Conservation (phyloP, 306 rosid species). For the Potentilla sterilis region DNA sequence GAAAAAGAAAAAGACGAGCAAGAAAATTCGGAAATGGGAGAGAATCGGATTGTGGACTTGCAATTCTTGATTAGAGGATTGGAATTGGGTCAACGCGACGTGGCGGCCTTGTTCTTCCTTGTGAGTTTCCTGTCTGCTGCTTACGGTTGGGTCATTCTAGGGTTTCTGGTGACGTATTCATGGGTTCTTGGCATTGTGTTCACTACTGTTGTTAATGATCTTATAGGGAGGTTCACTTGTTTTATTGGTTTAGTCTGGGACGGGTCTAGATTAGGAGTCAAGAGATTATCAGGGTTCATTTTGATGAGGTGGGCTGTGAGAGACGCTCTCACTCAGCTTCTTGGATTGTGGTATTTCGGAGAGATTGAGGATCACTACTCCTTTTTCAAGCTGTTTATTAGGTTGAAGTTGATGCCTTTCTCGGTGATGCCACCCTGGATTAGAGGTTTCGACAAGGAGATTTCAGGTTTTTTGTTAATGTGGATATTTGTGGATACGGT, state of each 20-base stretch:
- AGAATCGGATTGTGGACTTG: constrained; percentile 47
- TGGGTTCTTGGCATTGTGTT: constrained; percentile 87
- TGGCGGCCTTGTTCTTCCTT: constrained; percentile 60
- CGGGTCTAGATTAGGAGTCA: constrained; percentile 84
- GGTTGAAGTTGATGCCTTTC: constrained; percentile 96
- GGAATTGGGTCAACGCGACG: constrained; percentile 75
- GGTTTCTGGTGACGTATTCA: constrained; percentile 78
- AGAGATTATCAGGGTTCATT: constrained; percentile 91
- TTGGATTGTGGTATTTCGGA: constrained; percentile 93
- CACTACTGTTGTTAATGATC: constrained; percentile 63
- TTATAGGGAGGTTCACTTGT: constrained; percentile 64
- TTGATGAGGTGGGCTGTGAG: constrained; percentile 96
- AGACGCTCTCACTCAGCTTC: constrained; percentile 92
- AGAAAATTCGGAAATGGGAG: constrained; percentile 24
- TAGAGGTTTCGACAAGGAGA: constrained; percentile 80
- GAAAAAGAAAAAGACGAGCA: constrained; percentile 33
- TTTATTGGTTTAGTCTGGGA: constrained; percentile 64
- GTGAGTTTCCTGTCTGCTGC: constrained; percentile 71
- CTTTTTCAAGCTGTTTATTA: constrained; percentile 84
- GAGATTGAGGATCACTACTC: constrained; percentile 96
- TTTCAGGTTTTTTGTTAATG: constrained; percentile 68
- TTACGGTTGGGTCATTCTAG: constrained; percentile 82
- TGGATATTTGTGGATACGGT: constrained; percentile 76
- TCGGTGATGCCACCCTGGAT: constrained; percentile 90
- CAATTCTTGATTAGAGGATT: constrained; percentile 63